Conservation (phyloP, 345 rosid species). For the Brassica incana region DNA sequence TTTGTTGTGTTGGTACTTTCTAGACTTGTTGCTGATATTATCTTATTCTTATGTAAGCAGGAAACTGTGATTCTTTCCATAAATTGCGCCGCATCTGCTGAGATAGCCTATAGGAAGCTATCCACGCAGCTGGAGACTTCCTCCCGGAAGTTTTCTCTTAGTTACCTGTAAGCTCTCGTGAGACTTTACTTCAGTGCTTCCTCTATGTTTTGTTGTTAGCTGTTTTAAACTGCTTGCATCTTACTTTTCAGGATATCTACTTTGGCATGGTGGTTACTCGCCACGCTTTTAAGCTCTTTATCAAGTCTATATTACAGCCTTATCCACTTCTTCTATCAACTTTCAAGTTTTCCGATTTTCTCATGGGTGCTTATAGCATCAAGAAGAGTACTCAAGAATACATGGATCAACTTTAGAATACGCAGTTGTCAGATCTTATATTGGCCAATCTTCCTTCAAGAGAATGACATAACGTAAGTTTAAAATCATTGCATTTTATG, state of each 20-base stretch:
- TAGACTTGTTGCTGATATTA: slow-evolving; percentile 1
- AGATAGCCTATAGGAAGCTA: slow-evolving; percentile 41
- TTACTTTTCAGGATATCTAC: slow-evolving; percentile 55
- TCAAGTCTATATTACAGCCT: slow-evolving; percentile 64
- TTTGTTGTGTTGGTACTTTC: slow-evolving; percentile 15
- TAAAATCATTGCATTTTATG: too few species aligned
- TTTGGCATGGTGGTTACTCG: slow-evolving; percentile 55
- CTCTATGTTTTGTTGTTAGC: slow-evolving; percentile 16
- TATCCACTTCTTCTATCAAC: slow-evolving; percentile 47
- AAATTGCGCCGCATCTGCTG: slow-evolving; percentile 67
- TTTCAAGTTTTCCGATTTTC: slow-evolving; percentile 43
- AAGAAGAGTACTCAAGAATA: slow-evolving; percentile 48
- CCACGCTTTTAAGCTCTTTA: slow-evolving; percentile 54
- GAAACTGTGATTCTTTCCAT: slow-evolving; percentile 65
- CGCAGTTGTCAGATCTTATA: slow-evolving; percentile 71
- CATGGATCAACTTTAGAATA: slow-evolving; percentile 54
- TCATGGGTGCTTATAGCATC: slow-evolving; percentile 42
- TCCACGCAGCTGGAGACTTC: slow-evolving; percentile 42
- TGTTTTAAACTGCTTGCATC: slow-evolving; percentile 32
- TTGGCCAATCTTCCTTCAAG: slow-evolving; percentile 78
- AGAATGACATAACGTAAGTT: slow-evolving; percentile 60
- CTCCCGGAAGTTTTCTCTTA: slow-evolving; percentile 35
- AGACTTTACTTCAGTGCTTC: neutral
- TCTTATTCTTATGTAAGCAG: slow-evolving; percentile 42
- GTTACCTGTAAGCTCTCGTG: slow-evolving; percentile 43